Conservation (phyloP, 1,139 yeast species). For the Yamadazyma pseudoaaseri region DNA sequence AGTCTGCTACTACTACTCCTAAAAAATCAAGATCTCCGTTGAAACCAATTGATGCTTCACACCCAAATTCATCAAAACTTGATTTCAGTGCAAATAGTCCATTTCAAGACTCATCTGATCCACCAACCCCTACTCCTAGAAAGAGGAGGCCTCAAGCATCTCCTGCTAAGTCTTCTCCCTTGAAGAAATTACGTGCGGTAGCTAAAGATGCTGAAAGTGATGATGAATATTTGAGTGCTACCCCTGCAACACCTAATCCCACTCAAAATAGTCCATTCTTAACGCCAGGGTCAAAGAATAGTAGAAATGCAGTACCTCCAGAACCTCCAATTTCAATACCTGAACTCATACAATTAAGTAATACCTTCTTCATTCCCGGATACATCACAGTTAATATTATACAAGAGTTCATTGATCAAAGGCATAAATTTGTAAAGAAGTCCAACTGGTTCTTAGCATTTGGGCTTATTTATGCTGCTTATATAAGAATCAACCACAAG, state of each 20-base stretch:
- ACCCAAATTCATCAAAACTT: neutral
- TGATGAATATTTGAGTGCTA: no score
- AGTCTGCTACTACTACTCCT: conserved; percentile 35
- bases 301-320: neutral
- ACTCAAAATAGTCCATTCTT: conserved; percentile 7
- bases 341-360: conserved; percentile 58
- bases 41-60: conserved; percentile 12
- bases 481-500: conserved; percentile 51
- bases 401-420: conserved; percentile 49
- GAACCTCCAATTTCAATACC: conserved; percentile 30
- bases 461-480: conserved; percentile 62
- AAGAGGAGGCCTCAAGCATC: neutral
- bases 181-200: conserved; percentile 9
- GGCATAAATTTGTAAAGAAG: conserved; percentile 48
- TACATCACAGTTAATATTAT: conserved; percentile 50
- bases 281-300: conserved; percentile 5
- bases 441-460: conserved; percentile 70
- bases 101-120: neutral
- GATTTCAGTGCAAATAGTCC: conserved; percentile 1
- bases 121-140: conserved; percentile 6
- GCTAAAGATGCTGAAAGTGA: conserved; percentile 1
- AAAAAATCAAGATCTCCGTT: conserved; percentile 25
- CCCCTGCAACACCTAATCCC: no score
- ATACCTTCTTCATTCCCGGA: conserved; percentile 60
- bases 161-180: conserved; percentile 15